Conservation (phyloP, 225 moss, liverwort and hornwort species). For the Neckera pumila region DNA sequence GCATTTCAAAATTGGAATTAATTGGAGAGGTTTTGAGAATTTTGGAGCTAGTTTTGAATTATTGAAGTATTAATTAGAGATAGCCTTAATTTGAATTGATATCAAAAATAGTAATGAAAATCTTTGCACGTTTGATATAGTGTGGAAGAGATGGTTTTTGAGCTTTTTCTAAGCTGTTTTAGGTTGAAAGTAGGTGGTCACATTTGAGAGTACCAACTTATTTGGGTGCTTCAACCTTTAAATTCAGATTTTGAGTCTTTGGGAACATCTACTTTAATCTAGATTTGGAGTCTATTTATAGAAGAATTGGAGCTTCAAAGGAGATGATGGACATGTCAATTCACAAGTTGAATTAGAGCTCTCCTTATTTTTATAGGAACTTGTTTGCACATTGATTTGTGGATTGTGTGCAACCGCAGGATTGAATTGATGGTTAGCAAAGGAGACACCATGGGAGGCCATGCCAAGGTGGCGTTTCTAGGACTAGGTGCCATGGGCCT, state of each 20-base stretch:
- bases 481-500: constrained; percentile 43
- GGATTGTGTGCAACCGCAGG: not conserved
- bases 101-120: not conserved
- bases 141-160: not conserved
- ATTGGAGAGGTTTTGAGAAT: not conserved
- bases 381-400: not conserved
- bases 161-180: not conserved
- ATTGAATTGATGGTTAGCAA: not conserved
- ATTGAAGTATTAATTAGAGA: not conserved
- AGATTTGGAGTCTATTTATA: not conserved
- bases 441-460: constrained; percentile 19
- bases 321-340: not conserved
- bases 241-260: not conserved
- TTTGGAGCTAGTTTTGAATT: not conserved
- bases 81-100: not conserved
- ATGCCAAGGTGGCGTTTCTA: constrained; percentile 26
- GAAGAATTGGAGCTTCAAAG: not conserved
- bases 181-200: not conserved
- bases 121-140: not conserved
- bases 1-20: not conserved
- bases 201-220: not conserved
- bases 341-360: not conserved
- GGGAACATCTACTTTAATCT: not conserved
- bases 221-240: not conserved
- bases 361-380: not conserved